phyloP scores from a whole-genome alignment of 1,284 basidiomycete genomes.

The Pascua guehoae region DNA sequence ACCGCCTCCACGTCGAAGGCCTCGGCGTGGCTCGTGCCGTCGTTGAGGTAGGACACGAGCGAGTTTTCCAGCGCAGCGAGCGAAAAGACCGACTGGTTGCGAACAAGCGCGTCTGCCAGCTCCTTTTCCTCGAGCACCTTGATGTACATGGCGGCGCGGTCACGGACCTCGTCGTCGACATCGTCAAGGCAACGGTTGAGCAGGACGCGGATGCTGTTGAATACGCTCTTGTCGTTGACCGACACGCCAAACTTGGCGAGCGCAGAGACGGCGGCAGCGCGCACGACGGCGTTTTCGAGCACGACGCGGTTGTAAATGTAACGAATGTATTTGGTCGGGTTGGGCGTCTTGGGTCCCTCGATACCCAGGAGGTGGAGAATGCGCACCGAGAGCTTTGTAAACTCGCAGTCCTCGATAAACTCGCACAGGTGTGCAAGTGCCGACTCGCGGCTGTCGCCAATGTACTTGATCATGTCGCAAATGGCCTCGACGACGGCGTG shows the following conservation, averaged over 20 bases:
- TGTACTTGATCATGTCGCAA: conserved; percentile 99
- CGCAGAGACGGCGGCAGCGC: conserved; percentile 91
- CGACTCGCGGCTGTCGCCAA: conserved; percentile 87
- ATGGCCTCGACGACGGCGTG: conserved; percentile 98
- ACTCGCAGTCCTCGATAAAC: conserved; percentile 99
- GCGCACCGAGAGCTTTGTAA: conserved; percentile 96
- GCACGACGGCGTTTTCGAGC: conserved; percentile 94
- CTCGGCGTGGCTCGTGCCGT: conserved; percentile 62
- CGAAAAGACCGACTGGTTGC: conserved; percentile 91
- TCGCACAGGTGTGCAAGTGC: conserved; percentile 98
- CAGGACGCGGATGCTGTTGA: conserved; percentile 81
- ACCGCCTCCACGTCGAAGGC: conserved; percentile 77
- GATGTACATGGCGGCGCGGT: conserved; percentile 92
- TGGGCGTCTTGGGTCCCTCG: conserved; percentile 90
- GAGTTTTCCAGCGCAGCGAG: conserved; percentile 79
- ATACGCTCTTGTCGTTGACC: conserved; percentile 70
- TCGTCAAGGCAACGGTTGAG: conserved; percentile 93
- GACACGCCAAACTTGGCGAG: conserved; percentile 96
- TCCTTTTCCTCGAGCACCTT: conserved; percentile 74
- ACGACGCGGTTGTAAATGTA: conserved; percentile 99
- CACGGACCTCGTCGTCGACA: conserved; percentile 97
- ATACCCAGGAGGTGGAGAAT: conserved; percentile 92
- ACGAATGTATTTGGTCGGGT: conserved; percentile 97
- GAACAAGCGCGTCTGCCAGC: conserved; percentile 80
- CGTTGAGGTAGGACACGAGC: conserved; percentile 83